Percentiles rank a stretch among this genome's conserved stretches.
Evolutionary conservation across 2,329 filamentous ascomycete species (phyloP).

Genomic region (Chrysoporthe deuterocubensis): DNA sequence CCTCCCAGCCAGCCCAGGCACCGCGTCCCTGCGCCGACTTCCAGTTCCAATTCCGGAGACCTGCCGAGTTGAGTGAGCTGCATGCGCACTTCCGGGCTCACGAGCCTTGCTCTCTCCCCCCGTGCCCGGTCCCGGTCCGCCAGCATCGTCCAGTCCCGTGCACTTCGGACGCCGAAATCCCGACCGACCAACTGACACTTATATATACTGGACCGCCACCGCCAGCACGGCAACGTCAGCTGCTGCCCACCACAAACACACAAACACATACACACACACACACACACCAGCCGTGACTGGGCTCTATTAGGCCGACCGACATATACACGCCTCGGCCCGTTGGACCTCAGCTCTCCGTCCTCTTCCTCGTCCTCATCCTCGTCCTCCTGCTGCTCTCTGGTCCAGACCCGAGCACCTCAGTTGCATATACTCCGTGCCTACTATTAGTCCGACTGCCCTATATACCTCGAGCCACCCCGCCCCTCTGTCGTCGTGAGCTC

Average conservation of each 20-base stretch:
- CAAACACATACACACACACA: too few species aligned
- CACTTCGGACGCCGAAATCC: slow-evolving; percentile 15
- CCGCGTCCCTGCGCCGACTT: neutral
- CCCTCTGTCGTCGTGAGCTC: too few species aligned
- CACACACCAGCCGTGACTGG: too few species aligned
- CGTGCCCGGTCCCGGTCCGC: slow-evolving; percentile 1
- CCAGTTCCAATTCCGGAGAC: neutral
- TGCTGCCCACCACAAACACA: too few species aligned
- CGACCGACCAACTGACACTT: neutral
- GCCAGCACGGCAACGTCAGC: neutral
- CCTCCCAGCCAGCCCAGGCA: neutral
- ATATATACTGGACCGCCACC: neutral
- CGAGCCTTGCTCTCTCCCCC: neutral
- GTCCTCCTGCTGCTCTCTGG: neutral
- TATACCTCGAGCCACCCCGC: too few species aligned
- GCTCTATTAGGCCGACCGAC: too few species aligned
- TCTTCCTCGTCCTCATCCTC: neutral
- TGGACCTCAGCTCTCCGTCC: neutral
- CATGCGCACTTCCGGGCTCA: neutral
- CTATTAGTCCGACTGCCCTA: too few species aligned
- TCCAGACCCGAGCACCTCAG: neutral
- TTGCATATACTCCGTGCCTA: too few species aligned
- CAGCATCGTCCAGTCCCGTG: neutral
- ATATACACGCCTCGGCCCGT: neutral
- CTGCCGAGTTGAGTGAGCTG: slow-evolving; percentile 7